Evolutionary conservation across 129 eudicot species (phyloP).

Genomic region (Artemisia argyi): DNA sequence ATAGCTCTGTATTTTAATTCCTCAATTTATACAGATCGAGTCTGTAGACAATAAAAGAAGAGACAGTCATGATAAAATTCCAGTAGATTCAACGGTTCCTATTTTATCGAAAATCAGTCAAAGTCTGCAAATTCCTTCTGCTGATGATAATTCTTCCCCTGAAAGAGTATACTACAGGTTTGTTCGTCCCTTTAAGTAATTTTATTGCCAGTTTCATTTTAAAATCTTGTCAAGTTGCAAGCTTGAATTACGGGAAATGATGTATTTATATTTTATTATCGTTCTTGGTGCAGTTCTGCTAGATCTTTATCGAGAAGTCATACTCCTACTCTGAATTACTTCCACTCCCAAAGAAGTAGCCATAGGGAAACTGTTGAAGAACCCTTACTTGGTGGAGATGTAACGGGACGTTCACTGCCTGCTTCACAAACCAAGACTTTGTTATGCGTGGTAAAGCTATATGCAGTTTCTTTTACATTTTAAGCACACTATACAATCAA

Average conservation of each 20-base stretch:
- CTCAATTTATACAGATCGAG: slow-evolving; percentile 30
- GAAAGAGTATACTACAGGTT: slow-evolving; percentile 65
- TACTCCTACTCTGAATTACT: slow-evolving; percentile 51
- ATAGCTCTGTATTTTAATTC: background rate
- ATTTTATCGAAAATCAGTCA: slow-evolving; percentile 34
- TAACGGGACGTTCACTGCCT: slow-evolving; percentile 41
- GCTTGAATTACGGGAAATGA: background rate
- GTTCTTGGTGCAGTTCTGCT: slow-evolving; percentile 65
- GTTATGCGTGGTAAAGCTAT: slow-evolving; percentile 68
- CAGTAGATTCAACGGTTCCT: slow-evolving; percentile 27
- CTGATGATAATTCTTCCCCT: slow-evolving; percentile 19
- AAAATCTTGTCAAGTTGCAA: slow-evolving; percentile 13
- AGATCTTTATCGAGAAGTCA: slow-evolving; percentile 71
- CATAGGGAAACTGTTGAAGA: slow-evolving; percentile 40
- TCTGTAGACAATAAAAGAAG: slow-evolving; percentile 32
- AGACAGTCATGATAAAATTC: slow-evolving; percentile 5
- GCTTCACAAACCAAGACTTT: slow-evolving; percentile 44
- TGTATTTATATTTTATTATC: background rate
- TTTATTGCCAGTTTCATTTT: background rate
- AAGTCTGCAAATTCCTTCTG: slow-evolving; percentile 55
- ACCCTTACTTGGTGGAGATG: slow-evolving; percentile 54
- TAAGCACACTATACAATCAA: background rate
- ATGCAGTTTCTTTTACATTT: background rate
- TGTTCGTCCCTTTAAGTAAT: slow-evolving; percentile 16
- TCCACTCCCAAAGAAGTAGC: slow-evolving; percentile 28